Conservation (phyloP, 352 stramenopile species). For the Globisporangium nagaii region DNA sequence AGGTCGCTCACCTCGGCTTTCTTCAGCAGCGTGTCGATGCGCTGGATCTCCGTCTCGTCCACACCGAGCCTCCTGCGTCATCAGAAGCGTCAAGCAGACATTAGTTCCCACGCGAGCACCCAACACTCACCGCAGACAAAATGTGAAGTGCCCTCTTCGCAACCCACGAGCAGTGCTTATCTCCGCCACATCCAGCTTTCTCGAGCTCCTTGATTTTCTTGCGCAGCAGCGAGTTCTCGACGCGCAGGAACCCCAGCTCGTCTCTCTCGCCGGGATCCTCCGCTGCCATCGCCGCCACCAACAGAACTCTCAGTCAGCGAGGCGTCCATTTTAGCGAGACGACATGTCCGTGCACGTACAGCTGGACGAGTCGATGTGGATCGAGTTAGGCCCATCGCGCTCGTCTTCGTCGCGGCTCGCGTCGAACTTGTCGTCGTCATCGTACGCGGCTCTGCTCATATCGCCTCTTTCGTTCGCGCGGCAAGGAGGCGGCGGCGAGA, state of each 20-base stretch:
- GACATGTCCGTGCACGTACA: conserved; percentile 20
- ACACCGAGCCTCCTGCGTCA: conserved; percentile 38
- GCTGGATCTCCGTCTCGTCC: conserved; percentile 53
- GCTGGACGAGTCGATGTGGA: conserved; percentile 23
- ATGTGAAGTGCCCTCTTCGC: no score
- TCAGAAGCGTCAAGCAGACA: neutral
- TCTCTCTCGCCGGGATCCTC: conserved; percentile 20
- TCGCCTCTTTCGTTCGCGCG: neutral
- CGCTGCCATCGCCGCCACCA: neutral
- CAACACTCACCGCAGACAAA: no score
- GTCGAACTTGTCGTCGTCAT: conserved; percentile 4
- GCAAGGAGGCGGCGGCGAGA: no score
- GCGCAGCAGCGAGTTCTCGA: conserved; percentile 61
- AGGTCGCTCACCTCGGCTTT: conserved; percentile 44
- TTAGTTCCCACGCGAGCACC: neutral
- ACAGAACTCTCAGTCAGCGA: neutral
- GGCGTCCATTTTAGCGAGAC: no score
- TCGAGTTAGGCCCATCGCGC: conserved; percentile 19
- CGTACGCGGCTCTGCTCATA: neutral
- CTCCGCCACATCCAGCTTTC: conserved; percentile 37
- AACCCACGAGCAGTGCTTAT: conserved; percentile 21
- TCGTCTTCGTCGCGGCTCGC: conserved; percentile 9
- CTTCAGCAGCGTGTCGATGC: conserved; percentile 71
- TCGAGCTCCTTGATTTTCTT: conserved; percentile 71
- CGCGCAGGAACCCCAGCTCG: conserved; percentile 41